phyloP scores from a whole-genome alignment of 1,284 basidiomycete genomes.

The Athelia sp. region DNA sequence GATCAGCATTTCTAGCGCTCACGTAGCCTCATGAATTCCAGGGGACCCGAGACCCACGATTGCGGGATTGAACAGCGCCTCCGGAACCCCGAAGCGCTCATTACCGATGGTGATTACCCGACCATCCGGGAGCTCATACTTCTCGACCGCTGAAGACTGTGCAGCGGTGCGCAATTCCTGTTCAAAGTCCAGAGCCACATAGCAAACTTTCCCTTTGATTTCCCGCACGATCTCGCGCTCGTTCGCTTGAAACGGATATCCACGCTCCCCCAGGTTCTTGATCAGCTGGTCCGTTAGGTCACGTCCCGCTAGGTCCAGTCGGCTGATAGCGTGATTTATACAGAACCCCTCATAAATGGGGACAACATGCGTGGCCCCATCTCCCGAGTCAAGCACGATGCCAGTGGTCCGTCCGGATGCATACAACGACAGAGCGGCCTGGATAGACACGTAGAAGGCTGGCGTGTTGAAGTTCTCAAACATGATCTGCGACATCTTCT shows the following conservation, averaged over 20 bases:
- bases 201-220: constrained; percentile 72
- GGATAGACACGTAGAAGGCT: constrained; percentile 91
- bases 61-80: constrained; percentile 95
- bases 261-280: constrained; percentile 93
- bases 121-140: constrained; percentile 94
- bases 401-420: constrained; percentile 90
- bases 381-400: constrained; percentile 93
- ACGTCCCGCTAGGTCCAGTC: constrained; percentile 93
- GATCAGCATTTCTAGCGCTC: constrained; percentile 26
- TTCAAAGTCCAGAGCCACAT: constrained; percentile 67
- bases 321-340: constrained; percentile 90
- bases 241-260: constrained; percentile 91
- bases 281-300: constrained; percentile 91
- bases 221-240: constrained; percentile 56
- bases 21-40: constrained; percentile 96
- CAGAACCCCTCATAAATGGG: constrained; percentile 97
- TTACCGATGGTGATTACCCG: constrained; percentile 97
- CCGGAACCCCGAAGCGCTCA: constrained; percentile 95
- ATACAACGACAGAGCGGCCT: constrained; percentile 90
- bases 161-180: constrained; percentile 20
- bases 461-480: constrained; percentile 96
- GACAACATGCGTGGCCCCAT: constrained; percentile 91
- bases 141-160: constrained; percentile 55
- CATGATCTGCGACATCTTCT: constrained; percentile 98
- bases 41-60: constrained; percentile 90